Base-by-base conservation (phyloP, 2,329 filamentous ascomycete species). In the Neofusicoccum kwambonambiense region DNA sequence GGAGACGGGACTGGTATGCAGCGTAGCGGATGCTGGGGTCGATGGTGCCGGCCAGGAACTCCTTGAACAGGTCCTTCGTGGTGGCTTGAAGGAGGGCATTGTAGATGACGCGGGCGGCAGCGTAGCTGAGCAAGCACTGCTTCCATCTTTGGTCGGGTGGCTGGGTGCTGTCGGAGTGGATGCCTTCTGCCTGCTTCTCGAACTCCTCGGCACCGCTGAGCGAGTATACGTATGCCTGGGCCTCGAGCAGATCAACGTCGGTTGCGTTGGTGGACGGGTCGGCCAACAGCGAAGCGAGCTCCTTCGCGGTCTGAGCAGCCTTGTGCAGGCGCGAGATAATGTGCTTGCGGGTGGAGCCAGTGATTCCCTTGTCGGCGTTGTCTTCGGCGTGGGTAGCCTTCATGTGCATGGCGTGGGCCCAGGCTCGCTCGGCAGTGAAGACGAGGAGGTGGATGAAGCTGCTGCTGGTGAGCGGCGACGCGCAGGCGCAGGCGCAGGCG, bases 331-430 rank as follows among this genome's bases (percentile, higher is more conserved):
- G 88, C 13, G 93, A 96, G 64, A 96, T 87, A 44, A 98, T 95
- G 77, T 99, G 94, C 62, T 90, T 90, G 73, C 93, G 89, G 17
- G 91, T 90, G 61, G 90, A 87, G 66, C 93, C 90, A 34, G 89
- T 86, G 68, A 97, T 90, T 56, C 89, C 89, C 76, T 92, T 91
- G 61, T 83, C 80, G 42, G 83, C 82, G 67, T 89, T 88, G 71
- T 95, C 92, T 70, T 90, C 86, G 44, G 91, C 87, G 75, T 96
- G 92, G 19, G 87, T 82, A 3, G 92, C 86, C 79, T 96, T 97
- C 85, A 97, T 92, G 75, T 90, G 88, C 93, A 98, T 96, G 65
- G 93, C 94, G 77, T 97, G 90, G 42, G 95, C 94, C 92, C 93
- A 98, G 60, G 93, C 92, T 68, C 95, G 87, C 81, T 99, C 95